Evolutionary conservation across 2,329 filamentous ascomycete genomes (phyloP).

Genomic region (Colletotrichum musicola): DNA sequence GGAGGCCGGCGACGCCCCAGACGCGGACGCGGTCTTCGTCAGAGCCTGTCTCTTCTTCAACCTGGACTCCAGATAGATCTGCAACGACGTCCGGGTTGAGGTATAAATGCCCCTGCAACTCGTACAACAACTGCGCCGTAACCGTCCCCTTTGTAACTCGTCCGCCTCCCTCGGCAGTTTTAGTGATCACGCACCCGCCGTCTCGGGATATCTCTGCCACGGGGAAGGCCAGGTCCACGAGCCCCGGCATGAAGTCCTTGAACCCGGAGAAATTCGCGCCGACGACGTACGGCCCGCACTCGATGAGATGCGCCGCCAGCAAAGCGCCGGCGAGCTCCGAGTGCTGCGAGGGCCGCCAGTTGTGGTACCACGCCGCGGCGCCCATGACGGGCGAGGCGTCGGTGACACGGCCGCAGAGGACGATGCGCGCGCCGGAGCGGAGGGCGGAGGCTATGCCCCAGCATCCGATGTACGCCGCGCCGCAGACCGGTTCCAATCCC

Average conservation of each 20-base stretch:
- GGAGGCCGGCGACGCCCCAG: slow-evolving; percentile 54
- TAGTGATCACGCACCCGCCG: slow-evolving; percentile 58
- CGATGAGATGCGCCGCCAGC: slow-evolving; percentile 63
- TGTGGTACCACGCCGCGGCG: slow-evolving; percentile 65
- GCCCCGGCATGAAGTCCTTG: slow-evolving; percentile 44
- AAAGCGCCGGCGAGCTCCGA: slow-evolving; percentile 60
- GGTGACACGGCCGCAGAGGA: slow-evolving; percentile 57
- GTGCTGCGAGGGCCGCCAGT: slow-evolving; percentile 59
- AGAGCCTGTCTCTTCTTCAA: slow-evolving; percentile 48
- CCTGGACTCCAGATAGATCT: slow-evolving; percentile 49
- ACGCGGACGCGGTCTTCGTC: slow-evolving; percentile 53
- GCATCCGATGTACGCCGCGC: slow-evolving; percentile 65
- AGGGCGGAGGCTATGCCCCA: slow-evolving; percentile 55
- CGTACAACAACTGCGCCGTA: slow-evolving; percentile 63
- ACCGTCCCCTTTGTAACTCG: slow-evolving; percentile 52
- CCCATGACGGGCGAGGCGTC: slow-evolving; percentile 63
- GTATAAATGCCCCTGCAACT: slow-evolving; percentile 61
- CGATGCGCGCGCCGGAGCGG: slow-evolving; percentile 54
- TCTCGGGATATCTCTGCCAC: slow-evolving; percentile 62
- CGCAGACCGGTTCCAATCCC: slow-evolving; percentile 43
- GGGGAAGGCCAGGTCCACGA: slow-evolving; percentile 57
- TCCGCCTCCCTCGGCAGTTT: slow-evolving; percentile 46
- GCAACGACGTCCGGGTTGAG: slow-evolving; percentile 63
- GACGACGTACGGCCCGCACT: slow-evolving; percentile 64
- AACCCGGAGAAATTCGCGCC: slow-evolving; percentile 65